Conservation (phyloP, 1,139 yeast species). For the Tardiomyces blankii region DNA sequence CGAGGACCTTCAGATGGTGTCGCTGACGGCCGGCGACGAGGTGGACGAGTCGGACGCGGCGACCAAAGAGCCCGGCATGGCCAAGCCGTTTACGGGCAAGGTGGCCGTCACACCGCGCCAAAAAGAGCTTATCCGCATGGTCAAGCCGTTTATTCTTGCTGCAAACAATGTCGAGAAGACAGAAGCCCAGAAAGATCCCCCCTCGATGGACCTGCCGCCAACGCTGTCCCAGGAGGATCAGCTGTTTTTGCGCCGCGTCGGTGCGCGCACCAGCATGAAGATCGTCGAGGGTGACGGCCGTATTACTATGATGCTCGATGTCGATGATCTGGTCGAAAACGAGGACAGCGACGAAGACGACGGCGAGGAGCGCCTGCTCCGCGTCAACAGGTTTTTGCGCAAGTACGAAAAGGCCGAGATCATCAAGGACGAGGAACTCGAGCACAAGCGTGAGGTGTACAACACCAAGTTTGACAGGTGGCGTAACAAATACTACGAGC, state of each 20-base stretch:
- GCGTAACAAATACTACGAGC: conserved; percentile 74
- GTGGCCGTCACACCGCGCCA: background rate
- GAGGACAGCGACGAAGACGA: conserved; percentile 9
- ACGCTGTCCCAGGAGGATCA: conserved; percentile 15
- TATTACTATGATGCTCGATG: conserved; percentile 20
- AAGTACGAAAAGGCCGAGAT: conserved; percentile 65
- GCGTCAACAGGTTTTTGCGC: conserved; percentile 28
- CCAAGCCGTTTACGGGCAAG: conserved; percentile 1
- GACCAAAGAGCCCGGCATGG: conserved; percentile 1
- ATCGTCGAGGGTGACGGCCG: conserved; percentile 13
- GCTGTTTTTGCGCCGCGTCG: conserved; percentile 18
- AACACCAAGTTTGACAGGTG: conserved; percentile 64
- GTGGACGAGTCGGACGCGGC: background rate
- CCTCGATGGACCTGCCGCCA: conserved; percentile 5
- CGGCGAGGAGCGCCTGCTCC: conserved; percentile 16
- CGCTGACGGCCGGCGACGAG: conserved; percentile 66
- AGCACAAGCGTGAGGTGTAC: conserved; percentile 56
- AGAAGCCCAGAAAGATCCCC: background rate
- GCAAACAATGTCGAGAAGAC: conserved; percentile 9
- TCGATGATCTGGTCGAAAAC: conserved; percentile 1
- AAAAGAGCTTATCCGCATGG: background rate
- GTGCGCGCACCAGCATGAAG: conserved; percentile 16
- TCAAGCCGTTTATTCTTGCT: conserved; percentile 17
- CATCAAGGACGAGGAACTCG: conserved; percentile 49
- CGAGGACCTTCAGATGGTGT: conserved; percentile 68